phyloP scores from a whole-genome alignment of 768 basidiomycete genomes.

The Trametes meyenii region DNA sequence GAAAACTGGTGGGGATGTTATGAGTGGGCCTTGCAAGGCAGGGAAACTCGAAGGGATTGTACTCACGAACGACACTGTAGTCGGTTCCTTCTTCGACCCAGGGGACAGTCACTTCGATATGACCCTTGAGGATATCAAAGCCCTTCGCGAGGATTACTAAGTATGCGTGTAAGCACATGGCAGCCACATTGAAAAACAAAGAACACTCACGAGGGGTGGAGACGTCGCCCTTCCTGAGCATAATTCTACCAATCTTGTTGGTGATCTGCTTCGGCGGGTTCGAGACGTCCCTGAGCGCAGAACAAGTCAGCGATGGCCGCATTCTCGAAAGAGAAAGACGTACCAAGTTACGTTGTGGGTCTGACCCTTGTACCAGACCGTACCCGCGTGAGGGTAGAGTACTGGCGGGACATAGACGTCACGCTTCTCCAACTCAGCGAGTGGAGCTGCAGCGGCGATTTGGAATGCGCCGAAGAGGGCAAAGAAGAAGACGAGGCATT shows the following conservation, averaged over 20 bases:
- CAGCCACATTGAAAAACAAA: neutral
- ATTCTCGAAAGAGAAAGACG: neutral
- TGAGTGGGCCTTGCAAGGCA: neutral
- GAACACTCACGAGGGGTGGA: constrained; percentile 32
- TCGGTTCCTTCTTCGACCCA: constrained; percentile 32
- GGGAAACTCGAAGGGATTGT: neutral
- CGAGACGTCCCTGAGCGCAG: constrained; percentile 30
- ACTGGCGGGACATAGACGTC: constrained; percentile 16
- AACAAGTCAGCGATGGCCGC: neutral
- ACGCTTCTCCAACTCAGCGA: constrained; percentile 21
- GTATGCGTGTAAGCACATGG: neutral
- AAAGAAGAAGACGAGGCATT: constrained; percentile 21
- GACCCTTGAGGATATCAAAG: constrained; percentile 39
- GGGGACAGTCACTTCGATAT: constrained; percentile 39
- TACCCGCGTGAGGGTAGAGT: constrained; percentile 20
- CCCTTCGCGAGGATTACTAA: constrained; percentile 36
- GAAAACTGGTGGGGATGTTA: constrained; percentile 37
- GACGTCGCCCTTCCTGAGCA: constrained; percentile 27
- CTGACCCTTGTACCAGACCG: constrained; percentile 21
- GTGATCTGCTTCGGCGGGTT: constrained; percentile 42
- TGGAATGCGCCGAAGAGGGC: neutral
- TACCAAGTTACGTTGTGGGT: constrained; percentile 22
- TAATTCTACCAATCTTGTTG: constrained; percentile 28
- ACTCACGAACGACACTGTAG: constrained; percentile 45
- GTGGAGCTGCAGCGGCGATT: neutral